Conservation (phyloP, 73 alveolate species). For the Symbiodinium natans region DNA sequence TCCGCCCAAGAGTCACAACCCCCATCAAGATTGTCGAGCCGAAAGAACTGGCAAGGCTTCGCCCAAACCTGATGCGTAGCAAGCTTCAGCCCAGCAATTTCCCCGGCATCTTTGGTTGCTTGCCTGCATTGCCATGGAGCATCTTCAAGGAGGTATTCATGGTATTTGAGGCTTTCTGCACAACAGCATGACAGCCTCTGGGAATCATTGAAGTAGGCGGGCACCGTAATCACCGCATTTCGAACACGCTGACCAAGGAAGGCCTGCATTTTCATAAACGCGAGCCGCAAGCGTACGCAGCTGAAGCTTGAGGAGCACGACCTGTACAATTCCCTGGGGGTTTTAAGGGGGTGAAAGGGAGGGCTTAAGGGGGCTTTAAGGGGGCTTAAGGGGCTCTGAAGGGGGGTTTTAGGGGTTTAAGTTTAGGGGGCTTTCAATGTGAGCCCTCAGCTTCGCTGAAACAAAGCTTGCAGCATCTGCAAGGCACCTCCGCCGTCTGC, state of each 20-base stretch:
- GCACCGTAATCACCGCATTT: slow-evolving; percentile 97
- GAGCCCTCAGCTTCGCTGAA: no score
- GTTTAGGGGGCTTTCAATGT: no score
- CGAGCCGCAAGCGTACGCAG: slow-evolving; percentile 1
- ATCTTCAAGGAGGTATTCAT: slow-evolving; percentile 17
- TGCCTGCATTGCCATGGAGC: slow-evolving; percentile 94
- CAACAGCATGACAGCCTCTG: neutral
- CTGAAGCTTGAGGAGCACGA: no score
- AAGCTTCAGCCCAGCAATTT: slow-evolving; percentile 97
- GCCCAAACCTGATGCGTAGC: no score
- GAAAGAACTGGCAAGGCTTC: neutral
- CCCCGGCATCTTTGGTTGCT: slow-evolving; percentile 98
- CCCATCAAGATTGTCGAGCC: neutral
- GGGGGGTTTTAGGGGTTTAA: no score
- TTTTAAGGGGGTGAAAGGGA: no score
- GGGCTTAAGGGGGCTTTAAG: no score
- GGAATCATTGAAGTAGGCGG: slow-evolving; percentile 93
- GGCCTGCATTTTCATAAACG: slow-evolving; percentile 49
- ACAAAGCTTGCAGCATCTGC: no score
- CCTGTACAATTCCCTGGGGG: no score
- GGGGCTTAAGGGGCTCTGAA: no score
- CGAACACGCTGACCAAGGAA: slow-evolving; percentile 96
- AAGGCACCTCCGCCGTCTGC: slow-evolving; percentile 96
- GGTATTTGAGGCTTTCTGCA: no score
- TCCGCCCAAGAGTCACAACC: no score